phyloP scores from a whole-genome alignment of 2,329 filamentous ascomycete species.

The Canariomyces notabilis region DNA sequence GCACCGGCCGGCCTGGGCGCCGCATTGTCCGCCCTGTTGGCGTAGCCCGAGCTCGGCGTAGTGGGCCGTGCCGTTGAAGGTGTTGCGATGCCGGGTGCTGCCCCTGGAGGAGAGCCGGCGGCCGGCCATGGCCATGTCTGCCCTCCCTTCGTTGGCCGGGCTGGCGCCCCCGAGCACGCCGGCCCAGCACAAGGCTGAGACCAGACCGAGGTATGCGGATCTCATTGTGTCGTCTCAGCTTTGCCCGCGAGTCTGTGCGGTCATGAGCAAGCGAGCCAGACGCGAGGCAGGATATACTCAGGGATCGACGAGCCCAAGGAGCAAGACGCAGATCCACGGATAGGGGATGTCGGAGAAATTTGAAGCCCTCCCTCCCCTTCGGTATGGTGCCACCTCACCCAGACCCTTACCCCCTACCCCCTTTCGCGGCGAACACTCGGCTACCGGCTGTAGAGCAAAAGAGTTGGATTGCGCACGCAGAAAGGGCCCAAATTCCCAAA shows the following conservation, averaged over 20 bases:
- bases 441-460: conserved; percentile 19
- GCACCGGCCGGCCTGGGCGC: conserved; percentile 20
- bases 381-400: conserved; percentile 1
- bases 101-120: conserved; percentile 6
- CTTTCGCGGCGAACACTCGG: conserved; percentile 1
- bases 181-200: conserved; percentile 19
- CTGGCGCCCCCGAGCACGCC: conserved; percentile 8
- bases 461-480: conserved; percentile 1
- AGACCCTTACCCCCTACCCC: not conserved
- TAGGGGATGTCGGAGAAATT: conserved; percentile 8
- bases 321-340: conserved; percentile 1
- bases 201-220: conserved; percentile 17
- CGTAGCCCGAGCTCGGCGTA: conserved; percentile 20
- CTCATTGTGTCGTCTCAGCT: conserved; percentile 17
- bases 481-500: too few relatives aligned
- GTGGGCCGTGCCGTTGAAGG: conserved; percentile 2
- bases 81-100: conserved; percentile 4
- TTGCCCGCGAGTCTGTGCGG: conserved; percentile 6
- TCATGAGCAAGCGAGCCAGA: not conserved
- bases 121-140: conserved; percentile 1
- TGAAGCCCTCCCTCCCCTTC: conserved; percentile 7
- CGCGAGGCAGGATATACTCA: too few relatives aligned
- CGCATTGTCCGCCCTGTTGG: conserved; percentile 20
- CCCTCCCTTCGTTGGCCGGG: not conserved
- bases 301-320: conserved; percentile 11